Conservation (phyloP, 495 filamentous ascomycete species). For the Tuber borchii region DNA sequence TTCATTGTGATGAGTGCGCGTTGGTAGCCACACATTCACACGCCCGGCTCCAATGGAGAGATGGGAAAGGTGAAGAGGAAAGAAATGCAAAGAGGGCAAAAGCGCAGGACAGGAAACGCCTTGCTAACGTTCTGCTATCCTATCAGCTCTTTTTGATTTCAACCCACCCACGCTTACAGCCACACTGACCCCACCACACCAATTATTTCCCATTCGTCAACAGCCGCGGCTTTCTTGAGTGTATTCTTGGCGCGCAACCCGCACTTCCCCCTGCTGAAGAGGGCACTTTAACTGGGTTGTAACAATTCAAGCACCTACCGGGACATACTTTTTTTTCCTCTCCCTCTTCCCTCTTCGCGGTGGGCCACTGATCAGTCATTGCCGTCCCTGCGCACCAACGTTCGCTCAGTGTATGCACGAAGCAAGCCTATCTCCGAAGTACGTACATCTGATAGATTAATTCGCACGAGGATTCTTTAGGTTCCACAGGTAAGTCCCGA, state of each 20-base stretch:
- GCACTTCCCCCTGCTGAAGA: slow-evolving; percentile 18
- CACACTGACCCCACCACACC: slow-evolving; percentile 19
- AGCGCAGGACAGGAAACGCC: slow-evolving; percentile 5
- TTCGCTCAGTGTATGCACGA: slow-evolving; percentile 28
- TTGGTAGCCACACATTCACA: slow-evolving; percentile 6
- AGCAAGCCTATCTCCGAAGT: slow-evolving; percentile 39
- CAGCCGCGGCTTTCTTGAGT: slow-evolving; percentile 30
- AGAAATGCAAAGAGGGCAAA: slow-evolving; percentile 23
- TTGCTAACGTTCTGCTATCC: slow-evolving; percentile 29
- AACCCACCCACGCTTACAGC: slow-evolving; percentile 12
- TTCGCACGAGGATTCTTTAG: slow-evolving; percentile 31
- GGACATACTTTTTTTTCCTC: background rate
- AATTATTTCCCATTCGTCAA: slow-evolving; percentile 20
- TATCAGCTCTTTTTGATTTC: slow-evolving; percentile 7
- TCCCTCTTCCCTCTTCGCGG: background rate
- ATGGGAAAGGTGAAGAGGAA: slow-evolving; percentile 25
- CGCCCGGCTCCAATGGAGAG: slow-evolving; percentile 7
- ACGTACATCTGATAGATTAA: slow-evolving; percentile 39
- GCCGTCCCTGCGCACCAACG: slow-evolving; percentile 23
- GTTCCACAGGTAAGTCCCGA: slow-evolving; percentile 34
- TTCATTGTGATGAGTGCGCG: background rate
- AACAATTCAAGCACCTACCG: background rate
- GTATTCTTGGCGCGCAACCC: slow-evolving; percentile 20
- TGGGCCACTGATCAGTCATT: slow-evolving; percentile 20
- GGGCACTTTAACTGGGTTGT: slow-evolving; percentile 26